Evolutionary conservation across 148 eudicot genomes (phyloP).

Genomic region (Simmondsia chinensis): DNA sequence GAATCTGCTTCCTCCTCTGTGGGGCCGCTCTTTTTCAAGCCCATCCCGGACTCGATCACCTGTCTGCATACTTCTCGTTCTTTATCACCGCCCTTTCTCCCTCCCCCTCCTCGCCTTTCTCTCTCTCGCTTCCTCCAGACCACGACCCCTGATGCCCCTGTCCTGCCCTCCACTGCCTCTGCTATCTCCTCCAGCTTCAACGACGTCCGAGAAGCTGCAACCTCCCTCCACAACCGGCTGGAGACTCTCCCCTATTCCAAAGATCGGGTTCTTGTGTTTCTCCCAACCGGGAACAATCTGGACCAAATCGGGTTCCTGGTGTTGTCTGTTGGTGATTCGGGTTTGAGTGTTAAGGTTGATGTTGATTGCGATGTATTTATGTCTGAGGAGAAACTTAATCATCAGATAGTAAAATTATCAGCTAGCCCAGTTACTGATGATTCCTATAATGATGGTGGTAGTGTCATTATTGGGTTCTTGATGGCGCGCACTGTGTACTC

Average conservation of each 20-base stretch:
- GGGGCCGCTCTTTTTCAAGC: conserved; percentile 10
- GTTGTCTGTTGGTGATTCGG: conserved; percentile 7
- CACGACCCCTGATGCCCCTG: conserved; percentile 1
- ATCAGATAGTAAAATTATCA: conserved; percentile 24
- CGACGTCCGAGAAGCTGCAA: not conserved
- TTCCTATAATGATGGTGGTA: not conserved
- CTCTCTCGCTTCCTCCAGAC: conserved; percentile 34
- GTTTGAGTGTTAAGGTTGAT: not conserved
- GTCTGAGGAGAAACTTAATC: conserved; percentile 6
- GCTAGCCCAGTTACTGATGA: conserved; percentile 13
- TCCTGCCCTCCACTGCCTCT: conserved; percentile 19
- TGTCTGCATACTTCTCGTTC: conserved; percentile 6
- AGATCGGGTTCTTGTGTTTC: conserved; percentile 14
- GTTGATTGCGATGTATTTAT: conserved; percentile 9
- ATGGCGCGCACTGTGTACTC: conserved; percentile 27
- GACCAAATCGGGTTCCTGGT: conserved; percentile 38
- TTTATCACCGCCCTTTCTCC: conserved; percentile 8
- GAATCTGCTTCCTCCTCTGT: not conserved
- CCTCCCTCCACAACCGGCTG: conserved; percentile 19
- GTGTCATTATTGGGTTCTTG: conserved; percentile 34
- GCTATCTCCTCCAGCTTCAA: conserved; percentile 7
- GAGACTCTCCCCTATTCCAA: conserved; percentile 23
- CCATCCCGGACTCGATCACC: not conserved
- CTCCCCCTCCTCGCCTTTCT: no score
- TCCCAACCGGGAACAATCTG: conserved; percentile 37